These are phyloP conservation scores for Euclidium syriacum DNA, from an alignment of 345 rosid species.

Conservation along the genomic window DNA sequence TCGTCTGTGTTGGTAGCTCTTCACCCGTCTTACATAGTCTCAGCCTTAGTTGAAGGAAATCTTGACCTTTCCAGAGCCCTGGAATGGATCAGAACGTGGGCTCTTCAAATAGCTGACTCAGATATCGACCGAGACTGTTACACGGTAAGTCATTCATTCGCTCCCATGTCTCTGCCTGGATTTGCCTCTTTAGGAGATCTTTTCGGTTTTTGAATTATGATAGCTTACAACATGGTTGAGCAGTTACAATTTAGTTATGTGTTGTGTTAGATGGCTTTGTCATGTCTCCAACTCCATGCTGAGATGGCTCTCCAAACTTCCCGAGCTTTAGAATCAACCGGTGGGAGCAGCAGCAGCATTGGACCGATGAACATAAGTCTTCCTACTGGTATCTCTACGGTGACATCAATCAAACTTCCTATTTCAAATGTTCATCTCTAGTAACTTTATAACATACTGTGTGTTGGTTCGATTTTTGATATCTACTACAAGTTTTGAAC, in stretches of 20 bases:
- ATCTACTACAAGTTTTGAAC: background rate
- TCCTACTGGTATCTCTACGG: constrained; percentile 16
- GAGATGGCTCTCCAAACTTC: constrained; percentile 95
- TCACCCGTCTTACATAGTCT: constrained; percentile 77
- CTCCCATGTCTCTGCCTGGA: background rate
- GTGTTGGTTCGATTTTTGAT: background rate
- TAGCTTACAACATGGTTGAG: constrained; percentile 2
- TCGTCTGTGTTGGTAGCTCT: constrained; percentile 73
- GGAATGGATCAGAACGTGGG: constrained; percentile 90
- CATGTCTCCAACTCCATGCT: constrained; percentile 82
- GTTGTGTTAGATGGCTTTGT: constrained; percentile 66
- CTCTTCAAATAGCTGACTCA: constrained; percentile 66
- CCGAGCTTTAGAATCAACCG: constrained; percentile 55
- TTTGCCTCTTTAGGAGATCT: background rate
- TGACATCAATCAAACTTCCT: constrained; percentile 32
- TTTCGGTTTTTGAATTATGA: background rate
- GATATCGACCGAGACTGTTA: constrained; percentile 87
- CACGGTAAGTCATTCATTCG: constrained; percentile 42
- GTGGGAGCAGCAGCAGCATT: constrained; percentile 10
- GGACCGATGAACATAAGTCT: constrained; percentile 22
- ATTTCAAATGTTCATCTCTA: constrained; percentile 25
- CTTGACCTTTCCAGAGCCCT: constrained; percentile 66
- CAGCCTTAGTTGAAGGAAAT: constrained; percentile 71
- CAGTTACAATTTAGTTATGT: background rate
- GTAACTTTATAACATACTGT: background rate